Percentiles rank a stretch among this genome's conserved stretches.
Conservation (phyloP, 1,284 basidiomycete species). For the Moesziomyces parantarcticus region DNA sequence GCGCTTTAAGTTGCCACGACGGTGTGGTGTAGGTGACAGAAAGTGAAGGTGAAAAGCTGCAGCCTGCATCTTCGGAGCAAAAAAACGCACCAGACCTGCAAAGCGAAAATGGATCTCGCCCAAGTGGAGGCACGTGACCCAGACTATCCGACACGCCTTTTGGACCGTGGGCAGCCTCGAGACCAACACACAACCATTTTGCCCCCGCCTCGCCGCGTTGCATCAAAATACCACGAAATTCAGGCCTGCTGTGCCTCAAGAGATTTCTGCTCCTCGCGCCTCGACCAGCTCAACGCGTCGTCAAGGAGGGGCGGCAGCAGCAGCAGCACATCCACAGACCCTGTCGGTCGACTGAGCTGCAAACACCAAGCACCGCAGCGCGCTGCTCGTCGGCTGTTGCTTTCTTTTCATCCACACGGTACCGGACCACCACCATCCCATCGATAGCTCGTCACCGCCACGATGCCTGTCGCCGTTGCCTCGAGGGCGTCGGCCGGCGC, state of each 20-base stretch:
- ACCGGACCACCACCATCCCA: not conserved
- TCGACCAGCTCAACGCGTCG: not conserved
- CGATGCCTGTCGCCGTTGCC: constrained; percentile 42
- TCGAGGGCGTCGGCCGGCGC: constrained; percentile 37
- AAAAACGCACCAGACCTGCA: constrained; percentile 4
- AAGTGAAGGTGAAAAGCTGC: not conserved
- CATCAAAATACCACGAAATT: constrained; percentile 8
- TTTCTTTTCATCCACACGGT: not conserved
- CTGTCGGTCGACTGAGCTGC: no score
- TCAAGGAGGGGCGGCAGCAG: not conserved
- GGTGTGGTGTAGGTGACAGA: not conserved
- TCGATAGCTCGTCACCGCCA: not conserved
- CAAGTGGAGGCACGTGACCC: constrained; percentile 47
- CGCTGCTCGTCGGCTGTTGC: no score
- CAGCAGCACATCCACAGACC: no score
- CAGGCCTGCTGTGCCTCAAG: not conserved
- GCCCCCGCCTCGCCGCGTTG: not conserved
- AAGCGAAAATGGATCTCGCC: not conserved
- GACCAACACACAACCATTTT: constrained; percentile 28
- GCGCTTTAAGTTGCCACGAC: no score
- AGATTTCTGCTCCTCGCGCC: not conserved
- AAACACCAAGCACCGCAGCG: not conserved
- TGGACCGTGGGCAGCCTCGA: constrained; percentile 2
- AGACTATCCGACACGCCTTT: constrained; percentile 19
- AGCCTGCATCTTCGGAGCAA: constrained; percentile 12